Base-by-base conservation (phyloP, 306 rosid species). In the Fragaria ananassa region DNA sequence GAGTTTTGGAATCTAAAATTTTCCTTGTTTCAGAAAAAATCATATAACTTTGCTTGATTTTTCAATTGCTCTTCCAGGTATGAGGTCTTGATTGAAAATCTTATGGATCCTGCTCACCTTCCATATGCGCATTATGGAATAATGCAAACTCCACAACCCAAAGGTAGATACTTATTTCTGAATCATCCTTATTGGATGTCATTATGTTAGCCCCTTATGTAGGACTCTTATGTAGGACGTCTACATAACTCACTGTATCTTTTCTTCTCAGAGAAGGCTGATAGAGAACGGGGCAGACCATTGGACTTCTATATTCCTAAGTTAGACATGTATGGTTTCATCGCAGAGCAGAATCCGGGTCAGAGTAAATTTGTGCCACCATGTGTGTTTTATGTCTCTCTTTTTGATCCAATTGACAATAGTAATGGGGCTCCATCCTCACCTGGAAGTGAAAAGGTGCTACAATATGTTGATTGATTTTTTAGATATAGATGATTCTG, bases 241-340 rank as follows among this genome's bases (percentile, higher is more conserved):
- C 83, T 21, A 79, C 68, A 41, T 76, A 29, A 63, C 50, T 14
- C 72, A 68, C 46, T 29, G 51, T 58, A 78, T 56, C 14, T 17
- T 80, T 71, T 39, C 64, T 81, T 80, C 68, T 78, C 93, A 81
- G 97, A 15, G 70, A 93, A 87, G 80, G 85, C 72, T 76, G 98
- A 95, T 80, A 95, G 97, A 88, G 97, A 95, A 88, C 97, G 99
- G 17, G 99, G 99, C 42, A 86, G 84, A 80, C 97, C 97, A 21
- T 86, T 92, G 60, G 88, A 95, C 27, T 6, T 95, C 87, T 63
- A 53, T 1, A 64, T 95, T 63, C 81, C 81, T 50, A 81, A 72
- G 74, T 77, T 84, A n/a, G 91, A 86, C 83, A 14, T 80, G 70
- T 80, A 90, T 76, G 99, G 99, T 67, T 92, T 88, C 81, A 51